Conservation (phyloP, 2,329 filamentous ascomycete species). For the Bertia moriformis region DNA sequence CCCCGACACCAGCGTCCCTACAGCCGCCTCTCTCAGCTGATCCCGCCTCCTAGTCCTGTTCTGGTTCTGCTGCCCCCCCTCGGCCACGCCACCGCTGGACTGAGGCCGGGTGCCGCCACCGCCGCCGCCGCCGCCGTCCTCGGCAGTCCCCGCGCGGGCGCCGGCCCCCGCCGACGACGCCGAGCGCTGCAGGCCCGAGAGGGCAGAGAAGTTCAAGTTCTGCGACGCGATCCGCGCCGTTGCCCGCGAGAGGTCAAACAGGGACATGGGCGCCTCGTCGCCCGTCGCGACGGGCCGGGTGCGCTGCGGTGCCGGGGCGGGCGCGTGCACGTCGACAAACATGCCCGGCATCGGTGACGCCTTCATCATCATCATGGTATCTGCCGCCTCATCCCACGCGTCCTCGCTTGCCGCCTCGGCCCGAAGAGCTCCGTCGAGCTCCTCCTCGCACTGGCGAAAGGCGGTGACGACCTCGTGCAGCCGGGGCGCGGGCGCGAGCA, state of each 20-base stretch:
- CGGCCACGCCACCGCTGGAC: constrained; percentile 7
- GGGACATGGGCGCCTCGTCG: constrained; percentile 47
- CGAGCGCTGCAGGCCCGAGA: constrained; percentile 32
- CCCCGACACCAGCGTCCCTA: constrained; percentile 51
- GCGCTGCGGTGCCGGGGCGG: constrained; percentile 14
- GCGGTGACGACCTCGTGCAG: constrained; percentile 63
- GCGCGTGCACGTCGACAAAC: constrained; percentile 8
- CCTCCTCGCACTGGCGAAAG: constrained; percentile 66
- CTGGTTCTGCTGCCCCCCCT: constrained; percentile 13
- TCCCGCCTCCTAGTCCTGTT: constrained; percentile 54
- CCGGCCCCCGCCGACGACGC: neutral
- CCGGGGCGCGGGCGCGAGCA: constrained; percentile 55
- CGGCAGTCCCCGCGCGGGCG: constrained; percentile 4
- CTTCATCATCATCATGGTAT: constrained; percentile 26
- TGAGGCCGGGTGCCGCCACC: too few species aligned
- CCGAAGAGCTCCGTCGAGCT: constrained; percentile 51
- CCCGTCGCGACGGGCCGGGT: constrained; percentile 6
- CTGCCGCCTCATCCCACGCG: constrained; percentile 56
- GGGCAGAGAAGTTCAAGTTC: constrained; percentile 38
- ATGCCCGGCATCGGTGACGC: neutral
- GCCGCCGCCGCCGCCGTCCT: constrained; percentile 5
- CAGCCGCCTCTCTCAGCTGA: constrained; percentile 50
- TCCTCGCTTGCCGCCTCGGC: constrained; percentile 54
- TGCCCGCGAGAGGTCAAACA: constrained; percentile 49
- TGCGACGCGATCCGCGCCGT: constrained; percentile 42